Evolutionary conservation across 2,329 filamentous ascomycete genomes (phyloP).

Genomic region (Colletotrichum sp.): DNA sequence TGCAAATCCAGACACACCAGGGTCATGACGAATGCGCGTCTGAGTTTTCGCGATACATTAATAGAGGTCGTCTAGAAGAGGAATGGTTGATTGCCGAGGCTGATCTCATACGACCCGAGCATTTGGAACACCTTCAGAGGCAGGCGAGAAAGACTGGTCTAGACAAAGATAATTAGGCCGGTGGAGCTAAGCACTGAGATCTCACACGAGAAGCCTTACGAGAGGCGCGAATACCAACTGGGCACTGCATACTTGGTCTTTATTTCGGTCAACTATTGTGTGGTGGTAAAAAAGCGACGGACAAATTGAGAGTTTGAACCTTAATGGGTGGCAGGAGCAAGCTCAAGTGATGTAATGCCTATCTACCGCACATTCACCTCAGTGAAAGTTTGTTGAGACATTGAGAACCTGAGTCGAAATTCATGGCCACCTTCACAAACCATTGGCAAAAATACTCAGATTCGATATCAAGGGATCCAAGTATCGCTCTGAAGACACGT

Average conservation of each 20-base stretch:
- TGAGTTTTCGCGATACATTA: too few relatives aligned
- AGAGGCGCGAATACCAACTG: fast-evolving
- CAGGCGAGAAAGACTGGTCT: not conserved
- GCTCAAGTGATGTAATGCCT: not conserved
- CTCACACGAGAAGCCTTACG: fast-evolving
- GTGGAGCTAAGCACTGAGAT: fast-evolving
- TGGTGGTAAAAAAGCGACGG: not conserved
- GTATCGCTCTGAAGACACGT: not conserved
- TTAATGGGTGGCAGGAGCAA: not conserved
- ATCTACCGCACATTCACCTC: not conserved
- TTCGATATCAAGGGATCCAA: not conserved
- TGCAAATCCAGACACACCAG: too few relatives aligned
- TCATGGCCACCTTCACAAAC: fast-evolving
- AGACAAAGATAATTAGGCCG: fast-evolving
- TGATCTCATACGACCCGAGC: fast-evolving
- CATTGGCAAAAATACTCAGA: not conserved
- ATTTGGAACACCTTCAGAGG: not conserved
- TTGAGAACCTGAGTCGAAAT: not conserved
- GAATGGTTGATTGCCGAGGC: too few relatives aligned
- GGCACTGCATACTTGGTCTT: fast-evolving
- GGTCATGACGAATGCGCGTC: too few relatives aligned
- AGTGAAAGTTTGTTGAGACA: not conserved
- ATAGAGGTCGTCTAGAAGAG: too few relatives aligned
- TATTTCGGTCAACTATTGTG: not conserved
- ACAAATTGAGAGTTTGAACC: not conserved